Base-by-base conservation (phyloP, 371 early-diverging fungal genomes). In the Chytridiales sp. region DNA sequence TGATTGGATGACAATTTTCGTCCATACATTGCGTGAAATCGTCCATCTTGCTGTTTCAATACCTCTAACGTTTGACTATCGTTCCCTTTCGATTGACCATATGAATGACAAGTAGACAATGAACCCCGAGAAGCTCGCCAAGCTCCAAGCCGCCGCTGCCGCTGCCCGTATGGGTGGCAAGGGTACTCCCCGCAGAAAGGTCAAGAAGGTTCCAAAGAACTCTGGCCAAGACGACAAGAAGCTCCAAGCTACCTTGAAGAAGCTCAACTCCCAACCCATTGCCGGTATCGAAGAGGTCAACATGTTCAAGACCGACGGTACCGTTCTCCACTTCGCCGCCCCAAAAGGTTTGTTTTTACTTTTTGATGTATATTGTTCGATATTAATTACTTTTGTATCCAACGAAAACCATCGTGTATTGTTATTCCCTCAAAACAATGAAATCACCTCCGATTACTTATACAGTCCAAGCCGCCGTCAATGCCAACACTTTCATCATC, bases 271-370 rank as follows among this genome's bases (percentile, higher is more conserved):
- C 55, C 91, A 90, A 79, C 83, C 88, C 64, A 83, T 96, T 65
- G 72, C 81, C 65, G 85, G 81, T 65, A 89, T 98, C 73, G 97
- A 96, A 77, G 94, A 96, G 73, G 95, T 97, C 81, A 98, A 97
- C 91, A 94, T 98, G 93, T 97, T 97, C 87, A 87, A 85, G 80
- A 87, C 86, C 57, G 91, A 94, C 69, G 95, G 95, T 68, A 87
- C 88, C 75, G 90, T 97, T 69, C 76, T 95, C 67, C 91, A 96
- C 87, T 95, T 98, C 75, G 76, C 70, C 69, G 78, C 80, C 56
- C 96, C 98, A 64, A 91, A 89, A 76, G 91, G 92, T 92, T 77
- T 67, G 77, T 62, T 38, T 26, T 32, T 30, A 41, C 29, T 51
- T 49, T 47, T 41, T 32, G 22, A 36, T 58, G 17, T 36, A 43